phyloP scores from a whole-genome alignment of 73 alveolate genomes.

The Stentor roeselii region DNA sequence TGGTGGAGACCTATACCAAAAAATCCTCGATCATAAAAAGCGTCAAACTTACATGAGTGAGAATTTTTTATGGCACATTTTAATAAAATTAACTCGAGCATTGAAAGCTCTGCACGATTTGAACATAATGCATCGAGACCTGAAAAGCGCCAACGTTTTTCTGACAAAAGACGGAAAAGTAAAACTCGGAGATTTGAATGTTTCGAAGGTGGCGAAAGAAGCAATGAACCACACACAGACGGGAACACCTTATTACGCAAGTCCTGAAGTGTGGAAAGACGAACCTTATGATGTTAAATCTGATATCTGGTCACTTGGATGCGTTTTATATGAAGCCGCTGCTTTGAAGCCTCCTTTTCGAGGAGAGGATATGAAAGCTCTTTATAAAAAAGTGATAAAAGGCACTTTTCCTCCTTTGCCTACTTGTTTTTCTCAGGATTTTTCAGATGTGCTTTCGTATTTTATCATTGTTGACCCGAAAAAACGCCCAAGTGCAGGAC shows the following conservation, averaged over 20 bases:
- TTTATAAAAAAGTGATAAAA: conserved; percentile 55
- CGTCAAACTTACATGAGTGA: conserved; percentile 47
- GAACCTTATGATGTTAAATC: conserved; percentile 78
- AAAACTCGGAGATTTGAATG: conserved; percentile 80
- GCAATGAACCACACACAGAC: conserved; percentile 66
- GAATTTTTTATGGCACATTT: conserved; percentile 47
- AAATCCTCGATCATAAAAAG: too few relatives aligned
- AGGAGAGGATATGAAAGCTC: conserved; percentile 82
- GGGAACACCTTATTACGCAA: conserved; percentile 75
- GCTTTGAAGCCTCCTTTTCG: conserved; percentile 73
- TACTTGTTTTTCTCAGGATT: conserved; percentile 43
- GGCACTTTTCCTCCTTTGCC: conserved; percentile 67
- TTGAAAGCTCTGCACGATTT: conserved; percentile 51
- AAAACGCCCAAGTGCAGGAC: conserved; percentile 32
- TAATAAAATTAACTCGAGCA: conserved; percentile 44
- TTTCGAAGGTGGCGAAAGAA: conserved; percentile 72
- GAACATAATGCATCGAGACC: conserved; percentile 70
- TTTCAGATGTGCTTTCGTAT: conserved; percentile 35
- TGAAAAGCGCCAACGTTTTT: conserved; percentile 75
- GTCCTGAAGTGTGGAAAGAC: conserved; percentile 67
- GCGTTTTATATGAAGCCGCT: conserved; percentile 73
- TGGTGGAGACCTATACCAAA: too few relatives aligned
- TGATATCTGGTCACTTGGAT: conserved; percentile 89
- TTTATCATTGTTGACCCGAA: conserved; percentile 51
- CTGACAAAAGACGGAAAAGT: conserved; percentile 64